Base-by-base conservation (phyloP, 1,284 basidiomycete genomes). In the Ustilago sp. region DNA sequence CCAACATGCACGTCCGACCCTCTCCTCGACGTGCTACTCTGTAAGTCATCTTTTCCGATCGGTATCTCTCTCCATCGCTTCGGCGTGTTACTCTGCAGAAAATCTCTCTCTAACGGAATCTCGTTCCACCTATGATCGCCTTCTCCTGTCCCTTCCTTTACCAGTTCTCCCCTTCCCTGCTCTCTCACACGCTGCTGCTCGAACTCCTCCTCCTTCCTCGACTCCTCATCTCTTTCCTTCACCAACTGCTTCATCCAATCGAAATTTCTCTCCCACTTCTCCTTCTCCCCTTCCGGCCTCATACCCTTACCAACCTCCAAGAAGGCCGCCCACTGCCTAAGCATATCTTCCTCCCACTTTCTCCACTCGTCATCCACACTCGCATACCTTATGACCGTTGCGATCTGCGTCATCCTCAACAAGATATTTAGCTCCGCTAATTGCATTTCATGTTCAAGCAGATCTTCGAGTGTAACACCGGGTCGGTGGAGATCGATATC, bases 391-490 rank as follows among this genome's bases (percentile, higher is more conserved):
- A 68, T 7, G 31, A 17, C 50, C 0, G 59, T 74, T 0, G 48
- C 55, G n/a, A 68, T 65, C 62, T 68, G 66, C 5, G 36, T 13
- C 13, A 23, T 15, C 3, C 71, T 19, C 9, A 68, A 12, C 23
- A 74, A 15, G 3, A 39, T 36, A 31, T 15, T 13, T 4, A 65
- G 35, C 13, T 74, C 65, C 13, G 48, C 62, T 11, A 43, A 32
- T 4, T 41, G 58, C 62, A 74, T 65, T 34, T 62, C 66, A 15
- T 59, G 62, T 13, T 52, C 6, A 1, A 73, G 39, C 17, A 63
- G 34, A 1, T 28, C 23, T 8, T 23, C 12, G n/a, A 32, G 47
- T 7, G 53, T 23, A 2, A 47, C n/a, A 4, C 23, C 28, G 1
- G 19, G 13, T 2, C 53, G 59, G 1, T 8, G 3, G 2, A 28